Conservation (phyloP, 306 rosid genomes). For the Sophora flavescens region DNA sequence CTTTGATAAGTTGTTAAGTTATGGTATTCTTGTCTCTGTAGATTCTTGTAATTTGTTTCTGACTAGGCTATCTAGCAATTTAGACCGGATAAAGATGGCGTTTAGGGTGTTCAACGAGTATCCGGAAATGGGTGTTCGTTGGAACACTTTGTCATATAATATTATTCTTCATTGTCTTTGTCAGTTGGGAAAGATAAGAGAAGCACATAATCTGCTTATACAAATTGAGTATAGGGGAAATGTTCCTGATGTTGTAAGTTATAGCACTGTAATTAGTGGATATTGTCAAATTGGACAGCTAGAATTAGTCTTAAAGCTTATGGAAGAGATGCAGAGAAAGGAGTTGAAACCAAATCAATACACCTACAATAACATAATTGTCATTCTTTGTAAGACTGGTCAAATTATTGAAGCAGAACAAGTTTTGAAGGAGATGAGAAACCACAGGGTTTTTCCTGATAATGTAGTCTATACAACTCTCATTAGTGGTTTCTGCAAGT, state of each 20-base stretch:
- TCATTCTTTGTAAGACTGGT: constrained; percentile 70
- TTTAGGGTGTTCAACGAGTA: constrained; percentile 66
- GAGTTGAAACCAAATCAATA: constrained; percentile 68
- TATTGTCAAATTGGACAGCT: constrained; percentile 69
- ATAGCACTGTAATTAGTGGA: constrained; percentile 72
- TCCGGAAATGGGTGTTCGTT: constrained; percentile 68
- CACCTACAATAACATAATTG: constrained; percentile 68
- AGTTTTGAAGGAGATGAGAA: constrained; percentile 69
- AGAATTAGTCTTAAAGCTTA: constrained; percentile 71
- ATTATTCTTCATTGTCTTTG: constrained; percentile 72
- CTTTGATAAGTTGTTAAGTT: constrained; percentile 66
- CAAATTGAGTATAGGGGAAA: constrained; percentile 73
- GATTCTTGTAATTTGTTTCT: constrained; percentile 85
- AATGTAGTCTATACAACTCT: constrained; percentile 82
- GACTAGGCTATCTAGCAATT: constrained; percentile 54
- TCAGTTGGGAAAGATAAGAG: constrained; percentile 69
- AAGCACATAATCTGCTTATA: constrained; percentile 75
- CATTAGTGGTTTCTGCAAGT: constrained; percentile 72
- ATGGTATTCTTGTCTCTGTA: constrained; percentile 69
- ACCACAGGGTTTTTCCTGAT: constrained; percentile 66
- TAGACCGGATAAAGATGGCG: constrained; percentile 56
- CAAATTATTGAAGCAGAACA: constrained; percentile 64
- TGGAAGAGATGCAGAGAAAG: constrained; percentile 73
- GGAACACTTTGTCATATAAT: constrained; percentile 75
- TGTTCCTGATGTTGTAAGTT: constrained; percentile 81